Evolutionary conservation across 2,329 filamentous ascomycete species (phyloP).

Genomic region (Pseudocercospora pini-densiflorae): DNA sequence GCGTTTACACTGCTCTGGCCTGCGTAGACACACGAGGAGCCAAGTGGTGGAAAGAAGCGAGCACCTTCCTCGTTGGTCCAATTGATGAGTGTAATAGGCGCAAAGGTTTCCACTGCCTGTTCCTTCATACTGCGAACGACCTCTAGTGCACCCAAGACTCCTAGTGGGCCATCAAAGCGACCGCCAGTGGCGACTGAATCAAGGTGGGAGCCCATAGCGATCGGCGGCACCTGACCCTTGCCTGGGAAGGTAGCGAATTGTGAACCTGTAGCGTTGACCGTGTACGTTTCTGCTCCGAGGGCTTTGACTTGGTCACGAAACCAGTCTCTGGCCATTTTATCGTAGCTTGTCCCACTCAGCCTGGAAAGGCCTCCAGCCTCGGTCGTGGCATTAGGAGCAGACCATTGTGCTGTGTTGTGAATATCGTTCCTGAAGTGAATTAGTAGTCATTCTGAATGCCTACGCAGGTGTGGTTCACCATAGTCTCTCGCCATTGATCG

Average conservation of each 20-base stretch:
- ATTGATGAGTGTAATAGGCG: slow-evolving; percentile 35
- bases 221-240: slow-evolving; percentile 31
- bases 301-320: slow-evolving; percentile 32
- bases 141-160: slow-evolving; percentile 28
- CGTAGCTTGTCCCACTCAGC: slow-evolving; percentile 27
- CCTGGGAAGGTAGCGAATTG: slow-evolving; percentile 33
- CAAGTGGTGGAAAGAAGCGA: slow-evolving; percentile 28
- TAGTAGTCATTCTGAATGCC: not conserved
- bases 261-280: slow-evolving; percentile 34
- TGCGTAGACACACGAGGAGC: slow-evolving; percentile 32
- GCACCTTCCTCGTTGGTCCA: slow-evolving; percentile 40
- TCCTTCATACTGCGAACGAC: slow-evolving; percentile 38
- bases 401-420: slow-evolving; percentile 10
- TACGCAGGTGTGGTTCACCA: too few relatives aligned
- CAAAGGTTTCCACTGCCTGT: slow-evolving; percentile 33
- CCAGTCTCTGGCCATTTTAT: slow-evolving; percentile 36
- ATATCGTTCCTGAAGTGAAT: not conserved
- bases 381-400: slow-evolving; percentile 5
- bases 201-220: slow-evolving; percentile 35
- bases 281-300: slow-evolving; percentile 32
- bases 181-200: slow-evolving; percentile 29
- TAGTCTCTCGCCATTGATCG: slow-evolving; percentile 21
- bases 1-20: slow-evolving; percentile 30
- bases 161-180: slow-evolving; percentile 28
- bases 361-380: slow-evolving; percentile 8